A percentile compares a stretch with the other conserved stretches of the same genome.
Evolutionary conservation across 257 asterid genomes (phyloP).

Genomic region (Scutellaria barbata): DNA sequence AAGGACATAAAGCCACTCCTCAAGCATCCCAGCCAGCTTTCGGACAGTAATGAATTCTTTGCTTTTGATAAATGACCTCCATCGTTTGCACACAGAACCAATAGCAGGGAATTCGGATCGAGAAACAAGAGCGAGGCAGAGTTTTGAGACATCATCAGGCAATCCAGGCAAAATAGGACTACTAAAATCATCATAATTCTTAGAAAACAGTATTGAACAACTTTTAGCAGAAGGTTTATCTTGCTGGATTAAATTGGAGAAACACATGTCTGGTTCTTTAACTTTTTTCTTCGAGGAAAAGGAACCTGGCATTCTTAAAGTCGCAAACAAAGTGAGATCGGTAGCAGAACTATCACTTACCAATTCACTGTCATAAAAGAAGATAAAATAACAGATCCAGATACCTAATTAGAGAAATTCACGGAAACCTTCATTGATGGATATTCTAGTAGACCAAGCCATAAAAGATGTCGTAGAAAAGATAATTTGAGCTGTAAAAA

Average conservation of each 20-base stretch:
- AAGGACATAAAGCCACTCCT: conserved; percentile 86
- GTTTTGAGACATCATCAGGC: conserved; percentile 82
- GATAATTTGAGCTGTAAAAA: conserved; percentile 48
- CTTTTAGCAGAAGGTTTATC: conserved; percentile 39
- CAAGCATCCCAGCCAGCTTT: conserved; percentile 72
- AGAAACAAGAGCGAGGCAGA: conserved; percentile 85
- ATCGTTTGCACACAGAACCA: conserved; percentile 72
- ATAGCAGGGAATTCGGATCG: conserved; percentile 64
- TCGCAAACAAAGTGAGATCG: conserved; percentile 22
- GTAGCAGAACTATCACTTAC: conserved; percentile 14
- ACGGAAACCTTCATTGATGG: conserved; percentile 58
- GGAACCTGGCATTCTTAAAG: conserved; percentile 43
- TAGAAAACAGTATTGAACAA: conserved; percentile 30
- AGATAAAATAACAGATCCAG: conserved; percentile 1
- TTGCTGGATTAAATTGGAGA: conserved; percentile 40
- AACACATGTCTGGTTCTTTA: conserved; percentile 48
- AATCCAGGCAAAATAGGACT: conserved; percentile 73
- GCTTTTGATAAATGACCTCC: conserved; percentile 78
- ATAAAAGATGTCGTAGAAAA: conserved; percentile 51
- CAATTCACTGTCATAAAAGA: conserved; percentile 7
- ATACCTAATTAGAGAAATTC: conserved; percentile 52
- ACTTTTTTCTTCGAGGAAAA: conserved; percentile 40
- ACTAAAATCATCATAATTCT: conserved; percentile 33
- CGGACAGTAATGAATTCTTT: conserved; percentile 70
- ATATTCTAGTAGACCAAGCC: conserved; percentile 66